Conservation (phyloP, 192 early-diverging fungal genomes). For the Funneliformis geosporum region DNA sequence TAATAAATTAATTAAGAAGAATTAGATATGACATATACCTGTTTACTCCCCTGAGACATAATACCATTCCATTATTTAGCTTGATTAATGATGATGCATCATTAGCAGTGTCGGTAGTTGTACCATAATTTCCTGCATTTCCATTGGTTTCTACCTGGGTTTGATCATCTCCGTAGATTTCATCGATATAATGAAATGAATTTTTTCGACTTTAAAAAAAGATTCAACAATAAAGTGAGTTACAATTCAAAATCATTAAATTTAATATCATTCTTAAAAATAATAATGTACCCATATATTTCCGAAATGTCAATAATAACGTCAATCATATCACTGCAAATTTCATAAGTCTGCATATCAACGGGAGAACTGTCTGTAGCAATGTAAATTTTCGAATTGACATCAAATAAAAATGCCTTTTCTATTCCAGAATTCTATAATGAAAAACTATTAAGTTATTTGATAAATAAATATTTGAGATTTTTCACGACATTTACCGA, state of each 20-base stretch:
- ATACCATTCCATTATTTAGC: slow-evolving; percentile 76
- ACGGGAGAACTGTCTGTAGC: slow-evolving; percentile 92
- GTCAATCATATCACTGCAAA: slow-evolving; percentile 95
- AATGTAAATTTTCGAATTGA: slow-evolving; percentile 87
- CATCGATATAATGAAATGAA: slow-evolving; percentile 3
- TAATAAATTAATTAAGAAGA: not conserved
- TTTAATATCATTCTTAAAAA: not conserved
- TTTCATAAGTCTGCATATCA: slow-evolving; percentile 85
- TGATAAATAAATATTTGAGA: not conserved
- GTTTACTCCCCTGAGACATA: slow-evolving; percentile 78
- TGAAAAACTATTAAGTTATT: not conserved
- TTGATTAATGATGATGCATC: slow-evolving; percentile 71
- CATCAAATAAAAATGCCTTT: slow-evolving; percentile 95
- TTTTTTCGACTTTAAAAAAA: slow-evolving; percentile 4
- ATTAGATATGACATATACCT: slow-evolving; percentile 47
- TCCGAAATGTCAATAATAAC: slow-evolving; percentile 80
- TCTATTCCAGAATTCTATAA: slow-evolving; percentile 89
- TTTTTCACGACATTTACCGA: slow-evolving; percentile 59
- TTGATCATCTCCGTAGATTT: slow-evolving; percentile 4
- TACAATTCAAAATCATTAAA: not conserved
- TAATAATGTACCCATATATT: slow-evolving; percentile 65
- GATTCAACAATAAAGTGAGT: not conserved
- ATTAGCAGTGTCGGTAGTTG: slow-evolving; percentile 38
- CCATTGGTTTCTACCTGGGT: slow-evolving; percentile 29
- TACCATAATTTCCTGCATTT: slow-evolving; percentile 33